Conservation (phyloP, 1,284 basidiomycete genomes). For the Meripilus lineatus region DNA sequence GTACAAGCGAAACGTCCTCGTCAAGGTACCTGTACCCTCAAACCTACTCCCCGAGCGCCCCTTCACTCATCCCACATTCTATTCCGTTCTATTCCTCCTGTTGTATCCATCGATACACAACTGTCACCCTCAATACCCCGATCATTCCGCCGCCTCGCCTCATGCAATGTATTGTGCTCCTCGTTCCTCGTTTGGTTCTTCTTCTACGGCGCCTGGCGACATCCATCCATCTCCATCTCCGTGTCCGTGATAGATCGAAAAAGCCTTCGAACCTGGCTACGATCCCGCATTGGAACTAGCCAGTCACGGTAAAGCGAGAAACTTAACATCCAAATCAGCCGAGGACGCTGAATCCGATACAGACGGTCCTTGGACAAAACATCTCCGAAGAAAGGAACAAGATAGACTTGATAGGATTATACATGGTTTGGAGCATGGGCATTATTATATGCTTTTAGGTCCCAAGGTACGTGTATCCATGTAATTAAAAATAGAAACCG, state of each 20-base stretch:
- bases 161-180: too few species aligned
- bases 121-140: too few species aligned
- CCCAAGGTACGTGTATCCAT: constrained; percentile 68
- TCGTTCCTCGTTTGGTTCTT: too few species aligned
- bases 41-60: too few species aligned
- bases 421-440: constrained; percentile 62
- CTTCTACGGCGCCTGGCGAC: too few species aligned
- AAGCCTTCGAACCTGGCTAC: constrained; percentile 60
- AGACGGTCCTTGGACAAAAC: constrained; percentile 47
- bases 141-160: too few species aligned
- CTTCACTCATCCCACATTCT: too few species aligned
- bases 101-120: too few species aligned
- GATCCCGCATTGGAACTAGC: constrained; percentile 78
- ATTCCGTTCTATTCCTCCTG: too few species aligned
- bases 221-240: neutral
- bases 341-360: constrained; percentile 36
- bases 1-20: constrained; percentile 79
- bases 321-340: constrained; percentile 19
- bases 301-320: constrained; percentile 33
- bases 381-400: constrained; percentile 70
- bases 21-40: constrained; percentile 66
- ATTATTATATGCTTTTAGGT: constrained; percentile 75
- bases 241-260: constrained; percentile 44
- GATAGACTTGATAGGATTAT: constrained; percentile 75
- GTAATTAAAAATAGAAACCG: neutral